Evolutionary conservation across 306 rosid genomes (phyloP).

Genomic region (Prunus kanzakura): DNA sequence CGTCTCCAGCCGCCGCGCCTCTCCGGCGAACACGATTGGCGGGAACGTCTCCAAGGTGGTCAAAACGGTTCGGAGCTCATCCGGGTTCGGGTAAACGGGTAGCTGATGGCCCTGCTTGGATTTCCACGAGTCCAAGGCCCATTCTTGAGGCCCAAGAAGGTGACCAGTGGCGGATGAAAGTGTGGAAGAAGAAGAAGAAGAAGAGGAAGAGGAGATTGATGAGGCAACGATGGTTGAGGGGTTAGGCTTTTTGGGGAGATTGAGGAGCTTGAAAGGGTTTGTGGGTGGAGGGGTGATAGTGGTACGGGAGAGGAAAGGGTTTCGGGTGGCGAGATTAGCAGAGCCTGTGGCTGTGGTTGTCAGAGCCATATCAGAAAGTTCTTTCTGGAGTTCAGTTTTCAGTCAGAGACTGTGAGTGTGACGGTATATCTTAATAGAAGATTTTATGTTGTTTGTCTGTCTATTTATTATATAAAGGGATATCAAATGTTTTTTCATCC

Average conservation of each 20-base stretch:
- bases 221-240: neutral
- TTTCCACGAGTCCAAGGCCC: slow-evolving; percentile 42
- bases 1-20: slow-evolving; percentile 38
- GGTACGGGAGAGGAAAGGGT: slow-evolving; percentile 3
- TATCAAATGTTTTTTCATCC: no score
- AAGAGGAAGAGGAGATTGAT: neutral
- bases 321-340: slow-evolving; percentile 1
- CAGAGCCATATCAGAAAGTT: slow-evolving; percentile 5
- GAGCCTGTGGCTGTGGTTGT: neutral
- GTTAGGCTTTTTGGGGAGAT: neutral
- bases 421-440: neutral
- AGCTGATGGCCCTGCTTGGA: slow-evolving; percentile 38
- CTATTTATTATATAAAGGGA: neutral
- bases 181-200: neutral
- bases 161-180: neutral
- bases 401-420: neutral
- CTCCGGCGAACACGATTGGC: slow-evolving; percentile 43
- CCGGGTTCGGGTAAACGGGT: slow-evolving; percentile 34
- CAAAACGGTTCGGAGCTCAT: slow-evolving; percentile 33
- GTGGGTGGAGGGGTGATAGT: neutral
- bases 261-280: neutral
- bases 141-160: slow-evolving; percentile 6
- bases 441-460: neutral
- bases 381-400: neutral
- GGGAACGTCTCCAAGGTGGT: slow-evolving; percentile 34